Conservation (phyloP, 2,329 filamentous ascomycete genomes). For the Cordyceps tenuipes region DNA sequence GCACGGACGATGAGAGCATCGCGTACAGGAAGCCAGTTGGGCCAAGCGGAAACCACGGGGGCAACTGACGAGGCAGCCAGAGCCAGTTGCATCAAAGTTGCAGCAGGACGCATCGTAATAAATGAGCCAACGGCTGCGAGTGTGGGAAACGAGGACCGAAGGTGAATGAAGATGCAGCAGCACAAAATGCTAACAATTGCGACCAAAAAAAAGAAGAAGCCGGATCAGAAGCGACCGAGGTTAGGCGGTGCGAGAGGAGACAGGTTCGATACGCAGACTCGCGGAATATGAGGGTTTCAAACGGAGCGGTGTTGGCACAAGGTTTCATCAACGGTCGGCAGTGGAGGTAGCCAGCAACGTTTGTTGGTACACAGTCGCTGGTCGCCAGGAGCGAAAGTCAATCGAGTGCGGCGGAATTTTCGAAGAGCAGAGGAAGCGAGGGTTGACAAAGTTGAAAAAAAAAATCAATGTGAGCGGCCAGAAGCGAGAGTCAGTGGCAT, state of each 20-base stretch:
- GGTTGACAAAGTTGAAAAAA: neutral
- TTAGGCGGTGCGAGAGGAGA: neutral
- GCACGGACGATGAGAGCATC: slow-evolving; percentile 45
- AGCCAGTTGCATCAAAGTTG: slow-evolving; percentile 38
- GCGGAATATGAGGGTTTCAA: neutral
- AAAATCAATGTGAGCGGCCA: neutral
- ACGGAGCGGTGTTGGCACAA: neutral
- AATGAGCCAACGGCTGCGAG: neutral
- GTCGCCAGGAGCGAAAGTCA: neutral
- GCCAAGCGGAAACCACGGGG: slow-evolving; percentile 47
- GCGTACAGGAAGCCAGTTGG: slow-evolving; percentile 44
- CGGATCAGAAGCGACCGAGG: neutral
- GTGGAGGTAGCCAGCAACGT: neutral
- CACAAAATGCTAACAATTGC: neutral
- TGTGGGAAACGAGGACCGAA: neutral
- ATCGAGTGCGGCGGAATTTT: neutral
- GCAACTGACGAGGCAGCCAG: slow-evolving; percentile 43
- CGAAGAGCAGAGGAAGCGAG: neutral
- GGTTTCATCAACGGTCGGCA: slow-evolving; percentile 12
- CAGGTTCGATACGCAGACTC: neutral
- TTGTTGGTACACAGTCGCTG: neutral
- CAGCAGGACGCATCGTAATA: slow-evolving; percentile 41
- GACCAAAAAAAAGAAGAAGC: neutral
- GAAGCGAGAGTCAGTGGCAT: slow-evolving; percentile 6
- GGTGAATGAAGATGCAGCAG: neutral